These are phyloP conservation scores for Trypanosomatidae sp. DNA, from an alignment of 208 protist species.

Conservation along the genomic window DNA sequence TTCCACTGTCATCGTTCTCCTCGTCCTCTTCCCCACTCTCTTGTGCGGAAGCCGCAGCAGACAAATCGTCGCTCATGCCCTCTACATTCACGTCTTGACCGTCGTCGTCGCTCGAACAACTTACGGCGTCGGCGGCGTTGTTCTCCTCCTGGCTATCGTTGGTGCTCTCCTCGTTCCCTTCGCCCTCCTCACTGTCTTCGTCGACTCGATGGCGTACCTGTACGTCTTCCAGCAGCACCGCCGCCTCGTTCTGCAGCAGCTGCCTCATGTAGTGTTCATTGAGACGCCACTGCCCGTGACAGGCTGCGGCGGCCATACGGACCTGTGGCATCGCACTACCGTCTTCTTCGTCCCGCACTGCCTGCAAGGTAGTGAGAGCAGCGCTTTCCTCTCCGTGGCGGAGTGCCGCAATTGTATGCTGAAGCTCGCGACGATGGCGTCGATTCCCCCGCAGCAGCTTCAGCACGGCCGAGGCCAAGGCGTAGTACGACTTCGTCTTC, in stretches of 20 bases:
- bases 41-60: not conserved
- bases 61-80: not conserved
- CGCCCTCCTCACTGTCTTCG: constrained; percentile 22
- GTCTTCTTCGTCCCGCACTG: not conserved
- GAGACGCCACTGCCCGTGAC: constrained; percentile 34
- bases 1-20: not conserved
- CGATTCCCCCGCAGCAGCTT: constrained; percentile 50
- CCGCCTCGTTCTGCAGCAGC: constrained; percentile 41
- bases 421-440: constrained; percentile 16
- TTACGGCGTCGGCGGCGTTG: not conserved
- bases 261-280: constrained; percentile 52
- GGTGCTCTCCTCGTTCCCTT: constrained; percentile 13
- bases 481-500: constrained; percentile 59
- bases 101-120: not conserved
- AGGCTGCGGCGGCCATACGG: constrained; percentile 16
- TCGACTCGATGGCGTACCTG: constrained; percentile 7
- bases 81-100: constrained; percentile 13
- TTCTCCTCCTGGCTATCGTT: not conserved
- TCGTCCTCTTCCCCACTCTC: not conserved
- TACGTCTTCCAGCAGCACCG: constrained; percentile 16
- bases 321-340: not conserved
- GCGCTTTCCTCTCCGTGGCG: constrained; percentile 7
- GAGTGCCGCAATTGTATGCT: constrained; percentile 8
- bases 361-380: not conserved
- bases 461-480: constrained; percentile 63